A percentile compares a stretch with the other conserved stretches of the same genome.
phyloP scores from a whole-genome alignment of 352 stramenopile species.

The Phytophthora crassamura region DNA sequence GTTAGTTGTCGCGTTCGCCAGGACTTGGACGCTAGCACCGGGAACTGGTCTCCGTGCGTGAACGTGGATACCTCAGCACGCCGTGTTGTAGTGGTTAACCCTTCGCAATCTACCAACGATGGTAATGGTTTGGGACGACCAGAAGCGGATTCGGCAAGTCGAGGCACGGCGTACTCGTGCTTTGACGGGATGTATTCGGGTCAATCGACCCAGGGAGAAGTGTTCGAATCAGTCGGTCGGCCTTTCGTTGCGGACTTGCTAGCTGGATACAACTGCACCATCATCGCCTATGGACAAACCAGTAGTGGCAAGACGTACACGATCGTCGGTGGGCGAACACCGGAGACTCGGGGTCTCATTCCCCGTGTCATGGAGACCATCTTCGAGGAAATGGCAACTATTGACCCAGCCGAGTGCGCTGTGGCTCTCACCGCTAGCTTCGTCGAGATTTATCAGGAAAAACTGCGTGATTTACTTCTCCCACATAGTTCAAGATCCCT shows the following conservation, averaged over 20 bases:
- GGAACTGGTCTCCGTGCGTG: slow-evolving; percentile 11
- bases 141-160: neutral
- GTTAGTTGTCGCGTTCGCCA: slow-evolving; percentile 72
- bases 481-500: slow-evolving; percentile 37
- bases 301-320: slow-evolving; percentile 78
- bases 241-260: slow-evolving; percentile 65
- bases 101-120: neutral
- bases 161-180: slow-evolving; percentile 24
- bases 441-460: slow-evolving; percentile 81
- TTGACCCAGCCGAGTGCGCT: slow-evolving; percentile 32
- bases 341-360: slow-evolving; percentile 41
- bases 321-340: slow-evolving; percentile 37
- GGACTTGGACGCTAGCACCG: neutral
- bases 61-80: slow-evolving; percentile 13
- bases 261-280: slow-evolving; percentile 71
- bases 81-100: slow-evolving; percentile 9
- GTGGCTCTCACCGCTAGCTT: slow-evolving; percentile 57
- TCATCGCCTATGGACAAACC: slow-evolving; percentile 78
- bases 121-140: neutral
- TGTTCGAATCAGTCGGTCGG: slow-evolving; percentile 55
- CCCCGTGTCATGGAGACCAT: slow-evolving; percentile 49
- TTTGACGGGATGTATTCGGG: slow-evolving; percentile 63
- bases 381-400: slow-evolving; percentile 27
- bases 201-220: slow-evolving; percentile 40
- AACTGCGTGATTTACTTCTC: slow-evolving; percentile 61